These are phyloP conservation scores for Perkinsus olseni DNA, from an alignment of 169 alveolate species.

Conservation along the genomic window DNA sequence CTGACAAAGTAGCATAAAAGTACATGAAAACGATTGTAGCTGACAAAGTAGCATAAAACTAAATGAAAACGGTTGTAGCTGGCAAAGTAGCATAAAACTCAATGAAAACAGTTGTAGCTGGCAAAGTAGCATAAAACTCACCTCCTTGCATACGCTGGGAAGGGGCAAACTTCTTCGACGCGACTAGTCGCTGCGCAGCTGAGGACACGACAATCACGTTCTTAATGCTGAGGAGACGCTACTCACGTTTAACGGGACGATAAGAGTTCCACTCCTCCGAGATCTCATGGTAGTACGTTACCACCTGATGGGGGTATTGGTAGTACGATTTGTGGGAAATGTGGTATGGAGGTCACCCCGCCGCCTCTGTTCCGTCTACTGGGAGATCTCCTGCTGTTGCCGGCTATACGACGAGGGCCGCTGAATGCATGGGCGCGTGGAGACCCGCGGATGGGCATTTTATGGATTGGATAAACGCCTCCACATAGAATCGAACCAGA, in stretches of 20 bases:
- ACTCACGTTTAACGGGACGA: background rate
- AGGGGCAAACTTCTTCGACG: background rate
- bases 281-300: background rate
- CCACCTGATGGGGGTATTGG: background rate
- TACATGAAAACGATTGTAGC: background rate
- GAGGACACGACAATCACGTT: background rate
- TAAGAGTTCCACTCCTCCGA: background rate
- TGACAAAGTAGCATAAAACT: background rate
- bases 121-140: background rate
- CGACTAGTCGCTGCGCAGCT: background rate
- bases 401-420: background rate
- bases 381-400: background rate
- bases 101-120: background rate
- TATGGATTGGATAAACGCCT: background rate
- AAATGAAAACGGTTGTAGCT: background rate
- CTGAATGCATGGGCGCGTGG: background rate
- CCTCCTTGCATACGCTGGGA: background rate
- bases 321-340: background rate
- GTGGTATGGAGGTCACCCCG: background rate
- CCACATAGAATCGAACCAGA: background rate
- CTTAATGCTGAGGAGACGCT: no score
- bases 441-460: background rate
- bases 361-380: background rate
- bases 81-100: background rate
- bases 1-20: background rate